Percentiles rank a stretch among this genome's conserved stretches.
Conservation (phyloP, 306 rosid genomes). For the Hippophae tibetana region DNA sequence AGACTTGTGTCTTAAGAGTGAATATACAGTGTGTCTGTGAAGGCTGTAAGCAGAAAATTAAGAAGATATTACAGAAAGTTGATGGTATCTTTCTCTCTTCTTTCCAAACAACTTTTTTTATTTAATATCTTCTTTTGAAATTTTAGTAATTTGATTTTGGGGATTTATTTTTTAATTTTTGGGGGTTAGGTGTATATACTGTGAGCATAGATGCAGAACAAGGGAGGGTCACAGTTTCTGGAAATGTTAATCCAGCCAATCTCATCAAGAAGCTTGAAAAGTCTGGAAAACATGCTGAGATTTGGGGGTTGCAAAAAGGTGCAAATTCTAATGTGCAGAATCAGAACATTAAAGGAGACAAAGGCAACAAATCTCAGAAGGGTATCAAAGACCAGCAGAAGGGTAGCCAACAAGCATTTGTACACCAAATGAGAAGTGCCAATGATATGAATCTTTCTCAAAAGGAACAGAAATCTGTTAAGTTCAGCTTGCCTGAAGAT, state of each 20-base stretch:
- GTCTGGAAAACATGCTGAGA: conserved; percentile 57
- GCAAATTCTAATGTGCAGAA: conserved; percentile 35
- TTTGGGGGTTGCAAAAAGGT: conserved; percentile 50
- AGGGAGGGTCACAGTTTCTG: conserved; percentile 50
- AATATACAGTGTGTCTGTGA: conserved; percentile 69
- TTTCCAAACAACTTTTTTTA: too few relatives aligned
- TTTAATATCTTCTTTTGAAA: too few relatives aligned
- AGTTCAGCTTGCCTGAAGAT: conserved; percentile 47
- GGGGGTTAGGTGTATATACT: conserved; percentile 37
- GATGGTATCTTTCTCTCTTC: conserved; percentile 40
- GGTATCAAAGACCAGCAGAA: conserved; percentile 29
- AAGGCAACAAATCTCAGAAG: conserved; percentile 43
- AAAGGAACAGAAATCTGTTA: conserved; percentile 66
- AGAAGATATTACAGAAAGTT: conserved; percentile 83
- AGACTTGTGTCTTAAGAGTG: conserved; percentile 91
- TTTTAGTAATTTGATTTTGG: too few relatives aligned
- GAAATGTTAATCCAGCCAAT: conserved; percentile 47
- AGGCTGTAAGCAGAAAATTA: conserved; percentile 91
- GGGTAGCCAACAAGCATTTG: conserved; percentile 24
- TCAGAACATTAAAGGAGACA: conserved; percentile 34
- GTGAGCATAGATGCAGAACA: conserved; percentile 41
- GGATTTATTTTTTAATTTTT: neutral
- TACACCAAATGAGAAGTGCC: conserved; percentile 39
- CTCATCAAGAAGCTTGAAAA: conserved; percentile 50
- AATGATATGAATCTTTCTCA: conserved; percentile 16